Conservation (phyloP, 2,329 filamentous ascomycete genomes). For the Microcyclosporella mali region DNA sequence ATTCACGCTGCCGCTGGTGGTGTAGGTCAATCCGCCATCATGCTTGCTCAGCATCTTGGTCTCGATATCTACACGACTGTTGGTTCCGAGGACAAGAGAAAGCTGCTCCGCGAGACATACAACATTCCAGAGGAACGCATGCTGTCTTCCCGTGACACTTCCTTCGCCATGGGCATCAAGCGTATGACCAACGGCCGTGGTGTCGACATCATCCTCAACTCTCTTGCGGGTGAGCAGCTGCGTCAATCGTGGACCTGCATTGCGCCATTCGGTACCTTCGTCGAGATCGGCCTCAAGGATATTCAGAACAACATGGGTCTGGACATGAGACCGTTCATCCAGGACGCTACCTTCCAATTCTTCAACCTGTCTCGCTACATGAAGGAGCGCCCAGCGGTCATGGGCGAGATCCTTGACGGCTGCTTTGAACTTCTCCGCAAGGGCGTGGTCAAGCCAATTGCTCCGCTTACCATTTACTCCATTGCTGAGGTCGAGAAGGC, state of each 20-base stretch:
- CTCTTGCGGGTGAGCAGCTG: slow-evolving; percentile 23
- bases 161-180: slow-evolving; percentile 26
- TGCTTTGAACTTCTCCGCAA: neutral
- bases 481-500: slow-evolving; percentile 14
- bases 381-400: neutral
- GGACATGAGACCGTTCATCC: slow-evolving; percentile 6
- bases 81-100: slow-evolving; percentile 19
- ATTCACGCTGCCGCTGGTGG: slow-evolving; percentile 29
- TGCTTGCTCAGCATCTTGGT: slow-evolving; percentile 19
- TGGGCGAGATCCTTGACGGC: neutral
- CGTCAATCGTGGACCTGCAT: slow-evolving; percentile 20
- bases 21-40: slow-evolving; percentile 27
- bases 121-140: slow-evolving; percentile 29
- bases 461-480: neutral
- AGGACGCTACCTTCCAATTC: neutral
- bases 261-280: slow-evolving; percentile 30
- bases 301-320: slow-evolving; percentile 14
- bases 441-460: neutral
- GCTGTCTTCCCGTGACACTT: slow-evolving; percentile 27
- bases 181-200: slow-evolving; percentile 27
- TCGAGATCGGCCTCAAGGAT: slow-evolving; percentile 25
- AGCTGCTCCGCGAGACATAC: slow-evolving; percentile 19
- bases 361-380: neutral
- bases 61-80: slow-evolving; percentile 27
- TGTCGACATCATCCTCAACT: slow-evolving; percentile 35